These are phyloP conservation scores for Mikania micrantha DNA, from an alignment of 129 eudicot species.

Conservation along the genomic window DNA sequence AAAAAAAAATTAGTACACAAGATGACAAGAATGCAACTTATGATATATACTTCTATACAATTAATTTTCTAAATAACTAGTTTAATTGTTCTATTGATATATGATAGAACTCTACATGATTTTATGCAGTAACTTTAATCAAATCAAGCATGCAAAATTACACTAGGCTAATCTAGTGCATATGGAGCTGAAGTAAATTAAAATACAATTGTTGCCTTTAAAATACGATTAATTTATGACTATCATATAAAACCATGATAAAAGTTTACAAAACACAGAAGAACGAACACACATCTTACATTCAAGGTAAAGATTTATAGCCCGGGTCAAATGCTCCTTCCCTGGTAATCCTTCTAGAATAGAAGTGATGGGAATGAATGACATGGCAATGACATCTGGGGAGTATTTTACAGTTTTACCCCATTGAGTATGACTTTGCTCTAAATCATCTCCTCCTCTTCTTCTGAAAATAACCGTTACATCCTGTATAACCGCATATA, in stretches of 20 bases:
- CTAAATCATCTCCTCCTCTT: slow-evolving; percentile 77
- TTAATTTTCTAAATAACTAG: neutral
- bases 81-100: no score
- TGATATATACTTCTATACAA: neutral
- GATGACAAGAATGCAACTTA: neutral
- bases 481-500: slow-evolving; percentile 33
- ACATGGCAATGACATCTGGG: slow-evolving; percentile 60
- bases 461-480: slow-evolving; percentile 68
- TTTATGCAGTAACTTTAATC: no score
- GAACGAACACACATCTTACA: slow-evolving; percentile 29
- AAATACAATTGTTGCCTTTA: neutral
- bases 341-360: slow-evolving; percentile 54
- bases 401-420: slow-evolving; percentile 54
- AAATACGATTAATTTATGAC: neutral
- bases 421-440: slow-evolving; percentile 62
- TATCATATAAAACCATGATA: no score
- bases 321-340: slow-evolving; percentile 53
- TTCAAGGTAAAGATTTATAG: slow-evolving; percentile 62
- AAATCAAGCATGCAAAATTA: neutral
- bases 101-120: no score
- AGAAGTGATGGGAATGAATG: slow-evolving; percentile 45
- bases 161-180: neutral
- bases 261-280: neutral
- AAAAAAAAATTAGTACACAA: neutral
- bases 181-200: neutral